Evolutionary conservation across 345 rosid genomes (phyloP).

Genomic region (Rhizophora apiculata): DNA sequence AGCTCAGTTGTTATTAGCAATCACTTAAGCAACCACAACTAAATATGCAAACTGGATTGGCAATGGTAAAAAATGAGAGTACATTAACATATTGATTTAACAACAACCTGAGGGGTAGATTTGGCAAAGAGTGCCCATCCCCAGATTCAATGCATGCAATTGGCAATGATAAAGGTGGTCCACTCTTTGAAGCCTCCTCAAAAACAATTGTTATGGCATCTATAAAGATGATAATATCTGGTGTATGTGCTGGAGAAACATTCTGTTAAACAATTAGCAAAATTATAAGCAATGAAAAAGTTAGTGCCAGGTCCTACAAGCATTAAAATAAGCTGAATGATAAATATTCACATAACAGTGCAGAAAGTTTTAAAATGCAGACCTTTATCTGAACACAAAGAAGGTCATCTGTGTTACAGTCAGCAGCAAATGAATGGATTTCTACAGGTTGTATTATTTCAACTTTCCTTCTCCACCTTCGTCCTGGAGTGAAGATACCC

Average conservation of each 20-base stretch:
- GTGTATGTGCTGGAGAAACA: conserved; percentile 64
- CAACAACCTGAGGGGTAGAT: conserved; percentile 82
- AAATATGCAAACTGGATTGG: conserved; percentile 2
- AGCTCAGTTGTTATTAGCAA: neutral
- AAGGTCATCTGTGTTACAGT: conserved; percentile 92
- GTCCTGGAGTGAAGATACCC: conserved; percentile 89
- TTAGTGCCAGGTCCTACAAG: conserved; percentile 5
- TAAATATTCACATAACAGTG: neutral
- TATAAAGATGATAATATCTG: conserved; percentile 70
- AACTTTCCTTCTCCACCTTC: conserved; percentile 91
- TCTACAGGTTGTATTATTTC: conserved; percentile 88
- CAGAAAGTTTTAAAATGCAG: conserved; percentile 8
- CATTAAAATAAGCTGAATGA: neutral
- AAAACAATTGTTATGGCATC: conserved; percentile 88
- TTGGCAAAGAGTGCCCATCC: conserved; percentile 70
- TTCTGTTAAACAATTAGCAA: conserved; percentile 52
- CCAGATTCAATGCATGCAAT: conserved; percentile 95
- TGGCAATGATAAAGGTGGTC: conserved; percentile 73
- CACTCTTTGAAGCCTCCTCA: conserved; percentile 76
- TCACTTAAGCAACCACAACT: neutral
- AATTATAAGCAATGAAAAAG: conserved; percentile 3
- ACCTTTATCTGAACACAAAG: conserved; percentile 97
- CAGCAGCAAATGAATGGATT: conserved; percentile 74
- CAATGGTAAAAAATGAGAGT: conserved; percentile 15
- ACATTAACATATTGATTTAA: conserved; percentile 18